Base-by-base conservation (phyloP, 2,329 filamentous ascomycete genomes). In the Claviceps citrina region DNA sequence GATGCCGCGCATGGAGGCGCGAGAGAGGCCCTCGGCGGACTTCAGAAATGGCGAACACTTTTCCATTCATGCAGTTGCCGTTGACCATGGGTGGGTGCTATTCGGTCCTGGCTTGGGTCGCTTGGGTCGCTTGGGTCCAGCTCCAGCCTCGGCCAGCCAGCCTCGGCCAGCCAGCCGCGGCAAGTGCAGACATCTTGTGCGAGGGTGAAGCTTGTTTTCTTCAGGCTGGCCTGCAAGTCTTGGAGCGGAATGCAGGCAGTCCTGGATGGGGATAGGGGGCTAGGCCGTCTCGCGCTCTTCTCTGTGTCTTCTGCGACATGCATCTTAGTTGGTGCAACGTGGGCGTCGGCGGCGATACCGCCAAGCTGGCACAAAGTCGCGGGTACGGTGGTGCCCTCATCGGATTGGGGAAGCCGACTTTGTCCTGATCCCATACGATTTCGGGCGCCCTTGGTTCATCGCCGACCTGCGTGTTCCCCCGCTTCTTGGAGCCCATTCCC, bases 311-410 rank as follows among this genome's bases (percentile, higher is more conserved):
- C 34, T 33, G 27, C 27, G 32, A 43, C 28, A 34, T 37, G 37
- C 33, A 31, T 43, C 20, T 25, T 16, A 20, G 22, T 16, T 30
- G 25, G 40, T 42, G 25, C 25, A n/a, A 40, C 30, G 27, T 27
- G 25, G 33, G 18, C 37, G 31, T 31, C 24, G 8, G 24, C 41
- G 31, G 37, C 33, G 28, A 36, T 28, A 19, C 18, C 24, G 36
- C 18, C 19, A 31, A 34, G 7, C 8, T 16, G 18, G 35, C 25
- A 16, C 18, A 18, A 38, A 27, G 28, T 36, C 31, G 19, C 18
- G 22, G 16, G 13, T 31, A 25, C 32, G 22, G 26, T 31, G 25
- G 12, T 19, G 7, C 16, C 7, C 26, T 15, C 27, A 7, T 30
- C 19, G 32, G 7, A 34, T 34, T 16, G 13, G 20, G 32, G 7